Evolutionary conservation across 1,284 basidiomycete species (phyloP), one percentile per base, ranked within the genome.

Genomic region (Ganoderma lingzhi): DNA sequence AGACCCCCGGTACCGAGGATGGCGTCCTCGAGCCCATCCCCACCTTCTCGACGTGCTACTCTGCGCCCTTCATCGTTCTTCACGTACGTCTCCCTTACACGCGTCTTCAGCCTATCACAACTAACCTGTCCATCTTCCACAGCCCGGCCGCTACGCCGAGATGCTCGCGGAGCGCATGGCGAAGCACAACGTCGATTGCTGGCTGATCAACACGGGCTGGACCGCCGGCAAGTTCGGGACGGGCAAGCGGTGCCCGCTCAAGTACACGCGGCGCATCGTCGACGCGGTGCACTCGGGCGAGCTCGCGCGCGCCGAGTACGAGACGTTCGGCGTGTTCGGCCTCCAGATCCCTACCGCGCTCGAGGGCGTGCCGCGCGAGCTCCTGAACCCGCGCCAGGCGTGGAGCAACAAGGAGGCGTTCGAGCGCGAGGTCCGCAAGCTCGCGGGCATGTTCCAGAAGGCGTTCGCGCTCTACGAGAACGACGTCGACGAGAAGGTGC

Each of bases 151-250:
- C 74, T 99, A 99, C 84, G 97, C 97, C 64, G 88, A 93, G 82
- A 99, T 99, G 98, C 88, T 99, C 76, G 96, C 97, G 10, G 93
- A 96, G 79, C 92, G 95, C 78, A 99, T 99, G 97, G 84, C 92
- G 70, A 89, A 93, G 83, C 88, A 95, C 85, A 90, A 96, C 73
- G 96, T 96, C 79, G 85, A 97, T 83, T 98, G 97, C 87, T 99
- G 96, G 96, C 89, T 99, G 79, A 95, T 99, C 90, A 99, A 99
- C 92, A 99, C 97, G 28, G 97, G 97, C 78, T 99, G 97, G 97
- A 94, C 95, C 68, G 93, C 95, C 71, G 97, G 97, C 81, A 96
- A 96, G 83, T 99, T 92, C 81, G 97, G 97, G 68, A 84, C 84
- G 30, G 95, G 95, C 75, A 94, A 94, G 83, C 94, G 96, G 74